These are phyloP conservation scores for Trichoderma breve DNA, from an alignment of 2,329 filamentous ascomycete genomes.

Conservation along the genomic window DNA sequence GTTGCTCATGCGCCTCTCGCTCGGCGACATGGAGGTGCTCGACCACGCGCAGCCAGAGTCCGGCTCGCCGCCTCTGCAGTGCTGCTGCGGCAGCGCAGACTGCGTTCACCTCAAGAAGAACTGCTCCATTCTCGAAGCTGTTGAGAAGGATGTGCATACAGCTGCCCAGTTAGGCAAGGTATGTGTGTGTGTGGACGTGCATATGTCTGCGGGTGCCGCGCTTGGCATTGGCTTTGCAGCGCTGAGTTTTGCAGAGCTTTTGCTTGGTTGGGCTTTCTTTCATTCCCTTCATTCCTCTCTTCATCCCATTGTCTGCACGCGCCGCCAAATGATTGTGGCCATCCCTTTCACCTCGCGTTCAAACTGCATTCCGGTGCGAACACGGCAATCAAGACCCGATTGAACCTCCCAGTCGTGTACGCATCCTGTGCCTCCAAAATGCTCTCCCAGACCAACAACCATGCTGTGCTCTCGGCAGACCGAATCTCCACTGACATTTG, in stretches of 20 bases:
- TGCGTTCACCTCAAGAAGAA: slow-evolving; percentile 83
- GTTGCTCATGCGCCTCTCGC: background rate
- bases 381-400: background rate
- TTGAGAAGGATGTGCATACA: slow-evolving; percentile 84
- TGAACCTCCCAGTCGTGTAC: background rate
- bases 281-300: background rate
- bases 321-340: background rate
- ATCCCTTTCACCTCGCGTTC: background rate
- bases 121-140: slow-evolving; percentile 69
- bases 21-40: slow-evolving; percentile 23
- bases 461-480: slow-evolving; percentile 19
- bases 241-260: background rate
- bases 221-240: background rate
- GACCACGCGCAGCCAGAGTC: slow-evolving; percentile 27
- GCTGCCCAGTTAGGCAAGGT: slow-evolving; percentile 92
- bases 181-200: slow-evolving; percentile 35
- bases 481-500: slow-evolving; percentile 65
- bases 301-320: background rate
- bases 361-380: slow-evolving; percentile 1
- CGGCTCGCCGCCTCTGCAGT: slow-evolving; percentile 48
- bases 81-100: slow-evolving; percentile 81
- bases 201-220: slow-evolving; percentile 1
- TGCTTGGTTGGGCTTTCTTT: background rate
- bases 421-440: background rate
- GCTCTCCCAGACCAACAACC: background rate